A percentile compares a stretch with the other conserved stretches of the same genome.
phyloP scores from a whole-genome alignment of 2,329 filamentous ascomycete genomes.

The Fusarium sp. region DNA sequence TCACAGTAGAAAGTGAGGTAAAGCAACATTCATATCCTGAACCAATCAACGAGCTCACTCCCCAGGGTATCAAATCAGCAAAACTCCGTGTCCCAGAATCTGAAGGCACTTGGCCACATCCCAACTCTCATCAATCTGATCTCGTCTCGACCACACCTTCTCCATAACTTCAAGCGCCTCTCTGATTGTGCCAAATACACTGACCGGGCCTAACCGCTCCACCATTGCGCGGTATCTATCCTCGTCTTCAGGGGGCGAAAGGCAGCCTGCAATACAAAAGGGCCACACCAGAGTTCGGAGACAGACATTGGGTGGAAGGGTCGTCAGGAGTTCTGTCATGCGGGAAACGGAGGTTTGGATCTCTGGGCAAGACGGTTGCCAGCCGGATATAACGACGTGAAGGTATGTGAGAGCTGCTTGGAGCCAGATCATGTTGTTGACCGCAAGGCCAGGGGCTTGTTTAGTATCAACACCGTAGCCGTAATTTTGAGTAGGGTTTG shows the following conservation, averaged over 20 bases:
- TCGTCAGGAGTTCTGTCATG: constrained; percentile 50
- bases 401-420: constrained; percentile 61
- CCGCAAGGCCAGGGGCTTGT: constrained; percentile 37
- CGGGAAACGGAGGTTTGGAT: constrained; percentile 49
- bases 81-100: constrained; percentile 52
- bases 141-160: constrained; percentile 55
- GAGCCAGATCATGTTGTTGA: constrained; percentile 58
- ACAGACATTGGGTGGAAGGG: constrained; percentile 46
- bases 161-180: constrained; percentile 59
- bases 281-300: constrained; percentile 54
- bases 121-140: constrained; percentile 55
- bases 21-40: not conserved
- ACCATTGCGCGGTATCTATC: constrained; percentile 55
- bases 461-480: constrained; percentile 37
- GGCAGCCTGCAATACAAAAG: constrained; percentile 55
- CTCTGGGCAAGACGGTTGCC: constrained; percentile 59
- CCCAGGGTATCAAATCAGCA: constrained; percentile 51
- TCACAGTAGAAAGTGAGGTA: not conserved
- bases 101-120: constrained; percentile 57
- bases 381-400: constrained; percentile 60
- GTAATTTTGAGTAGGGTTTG: constrained; percentile 38
- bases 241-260: constrained; percentile 54
- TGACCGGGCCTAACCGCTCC: constrained; percentile 53
- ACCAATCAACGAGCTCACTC: not conserved
- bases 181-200: constrained; percentile 58